Percentiles rank a stretch among this genome's conserved stretches.
phyloP scores from a whole-genome alignment of 345 rosid species.

The Populus pruinosa region DNA sequence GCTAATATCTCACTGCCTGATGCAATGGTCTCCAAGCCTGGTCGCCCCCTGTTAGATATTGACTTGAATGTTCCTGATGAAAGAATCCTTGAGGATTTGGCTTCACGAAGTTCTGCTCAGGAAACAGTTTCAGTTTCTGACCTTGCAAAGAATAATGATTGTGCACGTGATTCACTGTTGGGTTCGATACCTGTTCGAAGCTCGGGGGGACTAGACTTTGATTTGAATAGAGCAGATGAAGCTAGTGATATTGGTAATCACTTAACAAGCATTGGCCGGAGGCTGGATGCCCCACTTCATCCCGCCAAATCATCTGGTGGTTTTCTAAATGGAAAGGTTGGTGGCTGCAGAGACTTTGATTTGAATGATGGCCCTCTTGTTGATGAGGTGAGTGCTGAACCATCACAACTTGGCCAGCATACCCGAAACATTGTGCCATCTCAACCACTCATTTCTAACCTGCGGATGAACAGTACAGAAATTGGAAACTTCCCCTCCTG shows the following conservation, averaged over 20 bases:
- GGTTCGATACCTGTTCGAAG: slow-evolving; percentile 32
- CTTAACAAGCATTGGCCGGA: slow-evolving; percentile 34
- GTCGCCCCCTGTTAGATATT: slow-evolving; percentile 57
- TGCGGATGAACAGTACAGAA: slow-evolving; percentile 45
- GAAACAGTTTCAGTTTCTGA: slow-evolving; percentile 28
- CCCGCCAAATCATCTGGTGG: slow-evolving; percentile 34
- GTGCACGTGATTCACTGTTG: slow-evolving; percentile 27
- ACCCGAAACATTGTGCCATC: slow-evolving; percentile 40
- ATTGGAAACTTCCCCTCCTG: slow-evolving; percentile 58
- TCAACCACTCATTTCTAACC: slow-evolving; percentile 51
- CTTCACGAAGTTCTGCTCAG: slow-evolving; percentile 38
- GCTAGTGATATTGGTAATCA: slow-evolving; percentile 42
- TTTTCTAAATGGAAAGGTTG: slow-evolving; percentile 34
- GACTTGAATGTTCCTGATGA: slow-evolving; percentile 88
- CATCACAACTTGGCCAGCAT: slow-evolving; percentile 44
- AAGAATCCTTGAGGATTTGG: slow-evolving; percentile 65
- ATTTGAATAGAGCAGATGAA: slow-evolving; percentile 72
- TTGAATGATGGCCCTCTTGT: slow-evolving; percentile 75
- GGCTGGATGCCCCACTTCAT: slow-evolving; percentile 35
- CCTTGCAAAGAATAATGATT: slow-evolving; percentile 26
- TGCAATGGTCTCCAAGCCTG: slow-evolving; percentile 40
- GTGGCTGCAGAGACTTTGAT: slow-evolving; percentile 64
- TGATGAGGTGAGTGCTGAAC: slow-evolving; percentile 55
- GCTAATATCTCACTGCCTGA: slow-evolving; percentile 27
- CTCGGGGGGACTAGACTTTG: slow-evolving; percentile 77